phyloP scores from a whole-genome alignment of 2,329 filamentous ascomycete species.

The Mariannaea elegans region DNA sequence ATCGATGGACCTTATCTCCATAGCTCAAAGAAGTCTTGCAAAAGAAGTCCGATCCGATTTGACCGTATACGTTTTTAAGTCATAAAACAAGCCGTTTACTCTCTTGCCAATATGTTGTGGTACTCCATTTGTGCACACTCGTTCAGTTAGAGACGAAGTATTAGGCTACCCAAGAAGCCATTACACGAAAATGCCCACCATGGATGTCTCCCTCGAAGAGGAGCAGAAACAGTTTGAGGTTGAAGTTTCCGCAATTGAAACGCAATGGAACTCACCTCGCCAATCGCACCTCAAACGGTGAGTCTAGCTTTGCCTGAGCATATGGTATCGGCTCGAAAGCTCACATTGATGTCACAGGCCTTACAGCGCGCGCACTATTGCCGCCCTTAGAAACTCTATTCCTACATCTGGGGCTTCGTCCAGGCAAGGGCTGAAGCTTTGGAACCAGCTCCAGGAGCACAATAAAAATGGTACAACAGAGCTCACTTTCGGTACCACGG shows the following conservation, averaged over 20 bases:
- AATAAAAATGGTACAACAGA: constrained; percentile 45
- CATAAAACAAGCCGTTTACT: too few relatives aligned
- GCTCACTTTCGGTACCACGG: constrained; percentile 50
- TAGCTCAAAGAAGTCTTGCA: too few relatives aligned
- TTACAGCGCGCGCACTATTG: constrained; percentile 41
- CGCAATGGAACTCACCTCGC: constrained; percentile 44
- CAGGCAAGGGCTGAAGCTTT: constrained; percentile 47
- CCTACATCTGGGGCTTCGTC: constrained; percentile 40
- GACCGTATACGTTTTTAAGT: too few relatives aligned
- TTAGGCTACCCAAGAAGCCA: too few relatives aligned
- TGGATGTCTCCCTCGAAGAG: constrained; percentile 18
- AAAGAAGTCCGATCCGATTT: too few relatives aligned
- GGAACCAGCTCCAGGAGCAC: constrained; percentile 46
- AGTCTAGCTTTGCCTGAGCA: background rate
- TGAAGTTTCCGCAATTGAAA: constrained; percentile 45
- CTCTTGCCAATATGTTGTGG: too few relatives aligned
- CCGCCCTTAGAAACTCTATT: constrained; percentile 45
- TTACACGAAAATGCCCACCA: constrained; percentile 6
- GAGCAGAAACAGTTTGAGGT: constrained; percentile 45
- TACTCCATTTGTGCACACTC: too few relatives aligned
- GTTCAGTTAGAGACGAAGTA: too few relatives aligned
- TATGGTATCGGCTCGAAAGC: too few relatives aligned
- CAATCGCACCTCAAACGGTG: constrained; percentile 42
- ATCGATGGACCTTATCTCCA: too few relatives aligned
- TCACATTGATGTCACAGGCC: background rate